Evolutionary conservation across 495 filamentous ascomycete species (phyloP), one percentile per base, ranked within the genome.

Genomic region (Hypoxylon perforatum): DNA sequence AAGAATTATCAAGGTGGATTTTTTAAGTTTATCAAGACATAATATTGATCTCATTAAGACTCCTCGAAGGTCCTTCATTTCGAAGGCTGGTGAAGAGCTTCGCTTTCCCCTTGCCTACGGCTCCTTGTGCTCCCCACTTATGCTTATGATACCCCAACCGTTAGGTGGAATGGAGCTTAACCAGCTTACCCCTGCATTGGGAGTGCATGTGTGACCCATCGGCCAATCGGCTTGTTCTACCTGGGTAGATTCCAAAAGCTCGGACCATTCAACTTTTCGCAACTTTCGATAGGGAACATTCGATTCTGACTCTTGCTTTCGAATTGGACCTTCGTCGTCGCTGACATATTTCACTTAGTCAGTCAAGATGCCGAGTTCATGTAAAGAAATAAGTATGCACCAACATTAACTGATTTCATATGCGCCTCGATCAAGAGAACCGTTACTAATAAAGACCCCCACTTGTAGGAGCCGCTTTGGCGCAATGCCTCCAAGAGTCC

Each of bases 401-500:
- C 58, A 36, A 45, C 19, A 23, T 25, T 56, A 35, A 21, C 41
- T 50, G 25, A 52, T 18, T 30, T 15, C n/a, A n/a, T 30, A 47
- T 39, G 17, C 52, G 36, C 39, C 52, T 17, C 17, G 21, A 50
- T 52, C 21, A 39, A 21, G 18, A 21, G 18, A 61, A 8, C 28
- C 8, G 57, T 25, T 41, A 39, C 70, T 72, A 55, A 75, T 50
- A 33, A 15, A n/a, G n/a, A n/a, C n/a, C 15, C 23, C 46, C 39
- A 7, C 22, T 39, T 28, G 45, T 74, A 97, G 95, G 95, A 73
- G 88, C 90, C 33, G 96, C 95, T 17, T 85, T 99, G 75, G 95
- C 95, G 51, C 80, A 90, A 83, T 99, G 95, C 80, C 91, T 99
- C 54, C 92, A 96, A 79, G 87, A 94, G 75, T 96, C 92, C 58